Evolutionary conservation across 2,329 filamentous ascomycete species (phyloP).

Genomic region (Aspergillus persii): DNA sequence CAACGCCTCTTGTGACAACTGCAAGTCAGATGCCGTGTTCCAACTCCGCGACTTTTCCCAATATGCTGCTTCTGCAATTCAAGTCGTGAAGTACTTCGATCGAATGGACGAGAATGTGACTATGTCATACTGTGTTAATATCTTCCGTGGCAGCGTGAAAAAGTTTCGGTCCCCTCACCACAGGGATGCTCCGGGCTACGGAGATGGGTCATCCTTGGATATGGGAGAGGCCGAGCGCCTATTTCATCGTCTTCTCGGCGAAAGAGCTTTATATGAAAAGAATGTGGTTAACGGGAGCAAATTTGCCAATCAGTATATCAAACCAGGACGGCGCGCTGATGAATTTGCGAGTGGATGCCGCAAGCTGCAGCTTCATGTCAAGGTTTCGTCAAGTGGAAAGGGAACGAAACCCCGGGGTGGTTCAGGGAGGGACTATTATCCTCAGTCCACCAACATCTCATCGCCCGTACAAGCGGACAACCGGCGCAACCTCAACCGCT

Average conservation of each 20-base stretch:
- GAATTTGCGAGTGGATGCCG: slow-evolving; percentile 47
- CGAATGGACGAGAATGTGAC: slow-evolving; percentile 58
- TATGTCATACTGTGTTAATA: slow-evolving; percentile 76
- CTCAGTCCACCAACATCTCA: slow-evolving; percentile 65
- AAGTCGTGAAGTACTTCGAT: slow-evolving; percentile 60
- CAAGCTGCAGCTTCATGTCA: slow-evolving; percentile 54
- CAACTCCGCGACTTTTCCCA: slow-evolving; percentile 74
- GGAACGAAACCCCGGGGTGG: slow-evolving; percentile 32
- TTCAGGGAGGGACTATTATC: slow-evolving; percentile 46
- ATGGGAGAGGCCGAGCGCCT: slow-evolving; percentile 78
- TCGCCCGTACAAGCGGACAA: slow-evolving; percentile 57
- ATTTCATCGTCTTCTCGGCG: slow-evolving; percentile 71
- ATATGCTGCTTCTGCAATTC: slow-evolving; percentile 68
- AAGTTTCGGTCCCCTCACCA: slow-evolving; percentile 55
- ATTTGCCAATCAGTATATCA: slow-evolving; percentile 70
- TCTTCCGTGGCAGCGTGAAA: slow-evolving; percentile 70
- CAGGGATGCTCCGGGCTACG: slow-evolving; percentile 58
- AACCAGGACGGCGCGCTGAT: slow-evolving; percentile 42
- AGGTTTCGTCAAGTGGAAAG: slow-evolving; percentile 46
- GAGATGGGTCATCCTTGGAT: slow-evolving; percentile 66
- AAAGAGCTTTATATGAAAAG: slow-evolving; percentile 70
- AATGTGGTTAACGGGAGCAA: slow-evolving; percentile 63
- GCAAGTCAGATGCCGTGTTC: slow-evolving; percentile 68
- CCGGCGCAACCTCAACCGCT: slow-evolving; percentile 32
- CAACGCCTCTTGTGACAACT: slow-evolving; percentile 81